phyloP scores from a whole-genome alignment of 2,329 filamentous ascomycete species.

The Neophaeococcomyces mojaviensis region DNA sequence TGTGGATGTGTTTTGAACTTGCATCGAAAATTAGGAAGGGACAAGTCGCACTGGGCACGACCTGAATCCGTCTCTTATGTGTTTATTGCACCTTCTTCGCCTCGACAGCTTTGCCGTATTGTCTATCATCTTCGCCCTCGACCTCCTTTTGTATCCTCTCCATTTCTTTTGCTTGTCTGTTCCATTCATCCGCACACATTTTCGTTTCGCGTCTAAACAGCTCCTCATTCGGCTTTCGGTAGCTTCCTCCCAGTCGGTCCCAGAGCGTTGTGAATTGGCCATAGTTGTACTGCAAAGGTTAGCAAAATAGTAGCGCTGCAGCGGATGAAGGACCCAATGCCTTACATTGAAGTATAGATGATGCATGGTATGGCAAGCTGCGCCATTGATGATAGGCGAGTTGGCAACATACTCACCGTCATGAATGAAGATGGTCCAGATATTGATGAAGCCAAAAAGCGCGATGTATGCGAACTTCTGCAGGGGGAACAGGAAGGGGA shows the following conservation, averaged over 20 bases:
- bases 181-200: constrained; percentile 74
- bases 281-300: constrained; percentile 63
- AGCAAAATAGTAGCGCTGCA: background rate
- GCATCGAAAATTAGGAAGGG: no score
- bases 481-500: constrained; percentile 85
- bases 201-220: constrained; percentile 79
- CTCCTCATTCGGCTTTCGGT: constrained; percentile 76
- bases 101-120: constrained; percentile 26
- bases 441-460: constrained; percentile 86
- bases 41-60: no score
- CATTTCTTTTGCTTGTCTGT: constrained; percentile 67
- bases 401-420: constrained; percentile 92
- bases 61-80: background rate
- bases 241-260: constrained; percentile 81
- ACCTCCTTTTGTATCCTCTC: constrained; percentile 70
- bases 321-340: no score
- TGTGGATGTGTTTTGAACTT: no score
- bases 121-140: constrained; percentile 48
- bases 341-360: constrained; percentile 46
- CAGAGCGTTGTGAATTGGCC: constrained; percentile 90
- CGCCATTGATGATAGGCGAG: constrained; percentile 85
- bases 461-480: constrained; percentile 83
- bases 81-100: constrained; percentile 14
- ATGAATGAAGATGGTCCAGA: constrained; percentile 95
- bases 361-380: constrained; percentile 88